Evolutionary conservation across 2,329 filamentous ascomycete genomes (phyloP), one percentile per base, ranked within the genome.

Genomic region (Didymellaceae sp.): DNA sequence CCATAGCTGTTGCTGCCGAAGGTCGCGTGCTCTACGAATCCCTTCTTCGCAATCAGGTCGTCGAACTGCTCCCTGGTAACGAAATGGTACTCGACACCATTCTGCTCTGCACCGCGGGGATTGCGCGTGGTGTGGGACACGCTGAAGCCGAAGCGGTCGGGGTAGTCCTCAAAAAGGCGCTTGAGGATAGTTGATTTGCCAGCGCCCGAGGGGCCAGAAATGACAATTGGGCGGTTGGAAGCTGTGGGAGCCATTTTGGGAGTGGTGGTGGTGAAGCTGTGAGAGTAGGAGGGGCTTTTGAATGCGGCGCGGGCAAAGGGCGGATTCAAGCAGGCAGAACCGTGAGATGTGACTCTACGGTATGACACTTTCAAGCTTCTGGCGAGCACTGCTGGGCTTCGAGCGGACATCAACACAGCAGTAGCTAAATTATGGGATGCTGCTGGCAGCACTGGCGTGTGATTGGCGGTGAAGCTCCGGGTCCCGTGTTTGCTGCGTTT

Each of bases 1-100:
- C 92, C 92, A 76, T 97, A 97, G 67, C 85, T 79, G 76, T 97
- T 96, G 45, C 85, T 86, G 31, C 91, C 86, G 72, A 96, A 97
- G 71, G 88, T 79, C 45, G 92, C 92, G 77, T 89, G 85, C 80
- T 97, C 92, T 55, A 96, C 87, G 74, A 97, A 96, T 9, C 86
- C 88, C 47, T 82, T 77, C 17, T 77, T 63, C 0, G 78, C 77
- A 1, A 89, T 68, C 22, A 88, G 57, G n/a, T 78, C 71, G 31
- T 71, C 65, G 57, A 88, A 74, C 10, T 74, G 74, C 37, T 81
- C 75, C 11, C 66, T 67, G 5, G 75, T 77, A 60, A 90, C 75
- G 60, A 89, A 89, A 63, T 88, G 84, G 80, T 97, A 97, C 74
- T 96, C 85, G 32, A 84, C 80, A 67, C 89, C 91, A 68, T 93